These are phyloP conservation scores for Cucurbita moschata DNA, from an alignment of 306 rosid genomes.

Conservation along the genomic window DNA sequence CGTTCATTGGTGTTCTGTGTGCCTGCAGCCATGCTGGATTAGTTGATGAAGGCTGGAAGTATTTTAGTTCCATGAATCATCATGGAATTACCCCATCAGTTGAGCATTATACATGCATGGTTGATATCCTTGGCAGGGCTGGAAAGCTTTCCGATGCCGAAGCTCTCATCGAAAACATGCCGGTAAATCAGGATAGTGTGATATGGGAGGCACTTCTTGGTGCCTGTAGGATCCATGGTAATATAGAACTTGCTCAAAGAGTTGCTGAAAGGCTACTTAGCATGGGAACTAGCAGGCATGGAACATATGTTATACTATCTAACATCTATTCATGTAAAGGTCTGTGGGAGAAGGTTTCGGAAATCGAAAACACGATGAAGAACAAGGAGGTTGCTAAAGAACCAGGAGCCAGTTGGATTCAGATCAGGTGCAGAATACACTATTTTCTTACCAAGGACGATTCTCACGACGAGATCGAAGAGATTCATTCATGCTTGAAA, in stretches of 20 bases:
- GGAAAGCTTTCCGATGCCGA: constrained; percentile 20
- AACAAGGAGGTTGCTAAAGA: constrained; percentile 15
- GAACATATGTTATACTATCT: constrained; percentile 12
- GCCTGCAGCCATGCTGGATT: constrained; percentile 85
- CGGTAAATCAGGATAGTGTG: constrained; percentile 7
- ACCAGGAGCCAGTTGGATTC: constrained; percentile 21
- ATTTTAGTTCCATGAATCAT: constrained; percentile 18
- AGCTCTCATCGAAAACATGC: constrained; percentile 12
- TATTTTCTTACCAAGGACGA: constrained; percentile 13
- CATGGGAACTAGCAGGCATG: constrained; percentile 7
- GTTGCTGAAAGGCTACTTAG: constrained; percentile 12
- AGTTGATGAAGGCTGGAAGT: constrained; percentile 38
- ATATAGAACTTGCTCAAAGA: constrained; percentile 12
- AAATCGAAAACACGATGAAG: constrained; percentile 11
- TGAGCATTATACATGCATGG: constrained; percentile 26
- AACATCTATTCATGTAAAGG: constrained; percentile 14
- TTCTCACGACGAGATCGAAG: constrained; percentile 7
- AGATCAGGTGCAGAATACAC: constrained; percentile 11
- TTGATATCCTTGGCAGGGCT: constrained; percentile 18
- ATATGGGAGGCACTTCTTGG: constrained; percentile 24
- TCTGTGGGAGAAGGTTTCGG: neutral
- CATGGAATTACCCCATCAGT: constrained; percentile 16
- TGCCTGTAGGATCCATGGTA: constrained; percentile 18
- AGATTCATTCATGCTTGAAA: constrained; percentile 7
- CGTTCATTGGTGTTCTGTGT: constrained; percentile 73